A percentile compares a stretch with the other conserved stretches of the same genome.
Conservation (phyloP, 495 filamentous ascomycete species). For the Elasticomyces elasticus region DNA sequence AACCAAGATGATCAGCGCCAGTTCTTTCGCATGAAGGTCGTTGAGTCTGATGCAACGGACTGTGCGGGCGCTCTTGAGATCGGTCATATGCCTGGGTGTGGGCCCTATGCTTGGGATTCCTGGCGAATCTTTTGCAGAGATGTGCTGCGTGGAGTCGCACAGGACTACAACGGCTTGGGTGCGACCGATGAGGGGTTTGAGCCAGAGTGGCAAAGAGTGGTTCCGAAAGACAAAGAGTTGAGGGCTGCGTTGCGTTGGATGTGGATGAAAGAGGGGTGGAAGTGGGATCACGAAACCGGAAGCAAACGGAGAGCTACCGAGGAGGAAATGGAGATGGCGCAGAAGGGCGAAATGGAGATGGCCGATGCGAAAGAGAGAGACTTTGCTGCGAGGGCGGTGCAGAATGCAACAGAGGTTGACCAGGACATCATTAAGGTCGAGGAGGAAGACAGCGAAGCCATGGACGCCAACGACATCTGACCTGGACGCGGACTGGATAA, state of each 20-base stretch:
- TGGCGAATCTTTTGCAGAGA: constrained; percentile 95
- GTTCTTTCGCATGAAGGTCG: constrained; percentile 41
- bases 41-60: constrained; percentile 25
- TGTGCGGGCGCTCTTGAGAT: constrained; percentile 63
- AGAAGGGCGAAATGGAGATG: constrained; percentile 17
- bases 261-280: constrained; percentile 79
- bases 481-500: no score
- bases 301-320: constrained; percentile 36
- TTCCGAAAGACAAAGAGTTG: constrained; percentile 82
- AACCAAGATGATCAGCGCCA: constrained; percentile 43
- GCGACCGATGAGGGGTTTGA: constrained; percentile 26
- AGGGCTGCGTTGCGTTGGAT: constrained; percentile 79
- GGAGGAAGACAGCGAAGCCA: no score
- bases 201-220: constrained; percentile 75
- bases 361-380: constrained; percentile 9
- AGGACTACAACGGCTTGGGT: constrained; percentile 49
- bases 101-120: constrained; percentile 78
- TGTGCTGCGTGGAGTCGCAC: constrained; percentile 51
- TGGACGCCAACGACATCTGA: no score
- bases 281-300: constrained; percentile 68
- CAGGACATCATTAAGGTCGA: no score
- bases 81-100: constrained; percentile 71
- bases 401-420: no score
- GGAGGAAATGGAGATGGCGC: constrained; percentile 20
- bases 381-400: constrained; percentile 9